phyloP scores from a whole-genome alignment of 2,329 filamentous ascomycete species.

The Cadophora sp. region DNA sequence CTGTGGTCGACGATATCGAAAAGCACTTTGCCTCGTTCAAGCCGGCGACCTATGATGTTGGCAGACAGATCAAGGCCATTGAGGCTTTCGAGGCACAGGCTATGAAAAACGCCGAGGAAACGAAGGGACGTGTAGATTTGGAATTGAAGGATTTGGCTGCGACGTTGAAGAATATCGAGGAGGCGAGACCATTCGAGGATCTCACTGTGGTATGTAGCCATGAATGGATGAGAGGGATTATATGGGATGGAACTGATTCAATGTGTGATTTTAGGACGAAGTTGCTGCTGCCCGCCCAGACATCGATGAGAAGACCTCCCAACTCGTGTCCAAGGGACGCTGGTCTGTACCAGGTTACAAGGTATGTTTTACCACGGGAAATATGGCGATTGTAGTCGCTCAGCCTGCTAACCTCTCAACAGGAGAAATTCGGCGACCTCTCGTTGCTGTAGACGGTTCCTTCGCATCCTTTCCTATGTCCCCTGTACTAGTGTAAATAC shows the following conservation, averaged over 20 bases:
- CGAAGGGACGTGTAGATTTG: slow-evolving; percentile 93
- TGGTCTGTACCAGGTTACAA: slow-evolving; percentile 99
- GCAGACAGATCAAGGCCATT: slow-evolving; percentile 95
- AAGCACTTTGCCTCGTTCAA: slow-evolving; percentile 92
- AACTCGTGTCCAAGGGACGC: slow-evolving; percentile 96
- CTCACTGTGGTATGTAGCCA: slow-evolving; percentile 85
- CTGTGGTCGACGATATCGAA: slow-evolving; percentile 96
- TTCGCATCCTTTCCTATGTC: slow-evolving; percentile 51
- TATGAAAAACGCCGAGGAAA: slow-evolving; percentile 94
- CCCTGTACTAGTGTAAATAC: slow-evolving; percentile 77
- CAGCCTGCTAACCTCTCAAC: slow-evolving; percentile 54
- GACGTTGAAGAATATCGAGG: slow-evolving; percentile 97
- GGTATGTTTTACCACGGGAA: slow-evolving; percentile 60
- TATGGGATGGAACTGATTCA: slow-evolving; percentile 25
- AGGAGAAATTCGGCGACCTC: slow-evolving; percentile 99
- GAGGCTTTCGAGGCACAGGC: slow-evolving; percentile 98
- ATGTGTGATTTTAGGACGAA: slow-evolving; percentile 72
- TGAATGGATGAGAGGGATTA: slow-evolving; percentile 10
- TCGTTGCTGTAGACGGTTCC: slow-evolving; percentile 78
- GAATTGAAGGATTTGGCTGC: slow-evolving; percentile 94
- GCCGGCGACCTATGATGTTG: slow-evolving; percentile 90
- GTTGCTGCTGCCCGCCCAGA: slow-evolving; percentile 92
- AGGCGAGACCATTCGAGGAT: slow-evolving; percentile 92
- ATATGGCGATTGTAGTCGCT: background rate
- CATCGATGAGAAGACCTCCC: slow-evolving; percentile 94